A percentile compares a stretch with the other conserved stretches of the same genome.
These are phyloP conservation scores for Cyclotella sp. DNA, from an alignment of 108 stramenopile genomes.

Conservation along the genomic window DNA sequence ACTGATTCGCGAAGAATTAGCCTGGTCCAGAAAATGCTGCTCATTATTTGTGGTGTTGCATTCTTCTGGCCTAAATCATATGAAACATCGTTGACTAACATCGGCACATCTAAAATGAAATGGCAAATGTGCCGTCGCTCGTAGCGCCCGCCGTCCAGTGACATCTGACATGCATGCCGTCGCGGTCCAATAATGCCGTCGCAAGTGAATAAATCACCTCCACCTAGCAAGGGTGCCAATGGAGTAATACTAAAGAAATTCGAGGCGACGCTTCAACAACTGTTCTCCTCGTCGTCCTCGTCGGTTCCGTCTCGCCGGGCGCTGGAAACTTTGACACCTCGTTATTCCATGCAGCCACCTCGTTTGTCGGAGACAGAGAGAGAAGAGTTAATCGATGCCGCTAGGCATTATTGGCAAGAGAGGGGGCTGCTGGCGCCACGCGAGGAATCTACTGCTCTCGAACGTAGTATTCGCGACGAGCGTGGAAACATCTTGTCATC, in stretches of 20 bases:
- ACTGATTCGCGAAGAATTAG: too few relatives aligned
- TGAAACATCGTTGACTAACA: too few relatives aligned
- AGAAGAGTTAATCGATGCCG: conserved; percentile 2
- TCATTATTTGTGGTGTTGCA: too few relatives aligned
- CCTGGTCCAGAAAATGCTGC: too few relatives aligned
- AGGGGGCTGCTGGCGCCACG: background rate
- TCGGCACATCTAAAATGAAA: too few relatives aligned
- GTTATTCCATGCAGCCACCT: conserved; percentile 44
- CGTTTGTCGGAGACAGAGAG: conserved; percentile 13
- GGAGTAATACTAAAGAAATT: conserved; percentile 70
- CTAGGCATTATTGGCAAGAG: conserved; percentile 18
- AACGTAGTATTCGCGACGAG: background rate
- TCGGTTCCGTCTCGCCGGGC: conserved; percentile 3
- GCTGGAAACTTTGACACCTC: conserved; percentile 29
- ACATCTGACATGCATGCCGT: too few relatives aligned
- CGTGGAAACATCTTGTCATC: conserved; percentile 1
- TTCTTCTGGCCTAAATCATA: too few relatives aligned
- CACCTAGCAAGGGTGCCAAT: conserved; percentile 47
- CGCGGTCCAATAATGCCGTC: background rate
- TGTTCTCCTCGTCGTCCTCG: conserved; percentile 29
- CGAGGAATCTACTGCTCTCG: background rate
- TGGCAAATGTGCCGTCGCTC: too few relatives aligned
- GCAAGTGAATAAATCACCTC: background rate
- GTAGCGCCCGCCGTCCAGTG: too few relatives aligned
- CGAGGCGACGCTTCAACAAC: conserved; percentile 57